A percentile compares a stretch with the other conserved stretches of the same genome.
Conservation (phyloP, 2,329 filamentous ascomycete species). For the Eutypa lata region DNA sequence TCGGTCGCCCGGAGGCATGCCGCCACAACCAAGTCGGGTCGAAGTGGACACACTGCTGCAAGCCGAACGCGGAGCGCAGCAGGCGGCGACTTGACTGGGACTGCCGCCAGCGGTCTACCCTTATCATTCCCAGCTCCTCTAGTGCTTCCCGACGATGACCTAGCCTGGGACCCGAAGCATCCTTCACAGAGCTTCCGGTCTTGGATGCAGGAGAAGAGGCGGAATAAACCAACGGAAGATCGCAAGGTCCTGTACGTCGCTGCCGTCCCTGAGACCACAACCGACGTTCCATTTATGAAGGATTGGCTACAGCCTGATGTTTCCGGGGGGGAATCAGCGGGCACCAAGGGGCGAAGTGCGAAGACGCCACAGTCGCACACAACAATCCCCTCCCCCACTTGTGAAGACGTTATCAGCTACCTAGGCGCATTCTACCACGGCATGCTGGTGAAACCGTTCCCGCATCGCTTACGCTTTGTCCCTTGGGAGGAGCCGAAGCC, state of each 20-base stretch:
- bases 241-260: conserved; percentile 54
- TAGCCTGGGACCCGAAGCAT: conserved; percentile 50
- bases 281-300: conserved; percentile 34
- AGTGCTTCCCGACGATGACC: conserved; percentile 56
- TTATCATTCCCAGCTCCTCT: conserved; percentile 54
- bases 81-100: not conserved
- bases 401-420: conserved; percentile 33
- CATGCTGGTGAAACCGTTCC: conserved; percentile 45
- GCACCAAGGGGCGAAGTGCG: too few relatives aligned
- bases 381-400: conserved; percentile 16
- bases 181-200: conserved; percentile 49
- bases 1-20: not conserved
- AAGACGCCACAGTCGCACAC: too few relatives aligned
- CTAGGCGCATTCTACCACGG: conserved; percentile 50
- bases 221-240: conserved; percentile 46
- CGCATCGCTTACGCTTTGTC: conserved; percentile 40
- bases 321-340: not conserved
- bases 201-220: conserved; percentile 43
- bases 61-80: not conserved
- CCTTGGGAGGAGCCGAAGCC: conserved; percentile 38
- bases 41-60: not conserved
- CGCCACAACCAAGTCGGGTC: not conserved
- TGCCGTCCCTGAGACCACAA: conserved; percentile 37
- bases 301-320: conserved; percentile 37
- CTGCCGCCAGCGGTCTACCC: not conserved